Evolutionary conservation across 805 yeast genomes (phyloP).

Genomic region (Spathaspora sp.): DNA sequence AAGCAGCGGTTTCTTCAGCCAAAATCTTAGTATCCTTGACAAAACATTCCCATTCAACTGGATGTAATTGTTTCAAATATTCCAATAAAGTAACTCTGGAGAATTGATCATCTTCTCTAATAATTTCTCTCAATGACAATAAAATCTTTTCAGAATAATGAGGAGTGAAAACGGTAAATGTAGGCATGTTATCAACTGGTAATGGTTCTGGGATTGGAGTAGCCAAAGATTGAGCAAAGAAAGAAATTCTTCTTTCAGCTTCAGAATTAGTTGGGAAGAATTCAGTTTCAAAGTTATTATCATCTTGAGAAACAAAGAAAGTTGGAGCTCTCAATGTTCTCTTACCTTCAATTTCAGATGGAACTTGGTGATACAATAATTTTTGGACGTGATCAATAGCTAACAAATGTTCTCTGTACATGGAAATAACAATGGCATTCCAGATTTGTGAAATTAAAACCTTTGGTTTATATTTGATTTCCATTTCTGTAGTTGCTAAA

Average conservation of each 20-base stretch:
- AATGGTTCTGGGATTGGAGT: slow-evolving; percentile 98
- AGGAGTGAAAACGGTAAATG: slow-evolving; percentile 89
- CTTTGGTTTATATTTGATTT: slow-evolving; percentile 97
- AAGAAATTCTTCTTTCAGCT: slow-evolving; percentile 98
- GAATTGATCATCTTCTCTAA: slow-evolving; percentile 65
- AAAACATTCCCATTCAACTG: slow-evolving; percentile 54
- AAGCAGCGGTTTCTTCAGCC: slow-evolving; percentile 49
- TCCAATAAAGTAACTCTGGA: slow-evolving; percentile 54
- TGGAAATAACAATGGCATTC: slow-evolving; percentile 98
- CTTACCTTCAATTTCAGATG: slow-evolving; percentile 96
- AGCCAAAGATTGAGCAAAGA: slow-evolving; percentile 98
- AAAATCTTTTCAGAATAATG: slow-evolving; percentile 83
- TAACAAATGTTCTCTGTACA: slow-evolving; percentile 98
- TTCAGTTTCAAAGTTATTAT: slow-evolving; percentile 89
- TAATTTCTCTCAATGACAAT: slow-evolving; percentile 71
- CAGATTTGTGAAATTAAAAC: slow-evolving; percentile 97
- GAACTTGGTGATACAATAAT: slow-evolving; percentile 96
- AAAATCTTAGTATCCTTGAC: slow-evolving; percentile 53
- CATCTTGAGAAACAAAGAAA: slow-evolving; percentile 97
- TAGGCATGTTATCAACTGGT: slow-evolving; percentile 99
- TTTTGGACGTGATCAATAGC: slow-evolving; percentile 99
- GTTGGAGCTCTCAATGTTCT: slow-evolving; percentile 98
- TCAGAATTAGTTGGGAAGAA: slow-evolving; percentile 96
- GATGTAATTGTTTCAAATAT: slow-evolving; percentile 53
- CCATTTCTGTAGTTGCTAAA: slow-evolving; percentile 98